Percentiles rank a stretch among this genome's conserved stretches.
Evolutionary conservation across 2,329 filamentous ascomycete species (phyloP).

Genomic region (Ceratocystis smalleyi): DNA sequence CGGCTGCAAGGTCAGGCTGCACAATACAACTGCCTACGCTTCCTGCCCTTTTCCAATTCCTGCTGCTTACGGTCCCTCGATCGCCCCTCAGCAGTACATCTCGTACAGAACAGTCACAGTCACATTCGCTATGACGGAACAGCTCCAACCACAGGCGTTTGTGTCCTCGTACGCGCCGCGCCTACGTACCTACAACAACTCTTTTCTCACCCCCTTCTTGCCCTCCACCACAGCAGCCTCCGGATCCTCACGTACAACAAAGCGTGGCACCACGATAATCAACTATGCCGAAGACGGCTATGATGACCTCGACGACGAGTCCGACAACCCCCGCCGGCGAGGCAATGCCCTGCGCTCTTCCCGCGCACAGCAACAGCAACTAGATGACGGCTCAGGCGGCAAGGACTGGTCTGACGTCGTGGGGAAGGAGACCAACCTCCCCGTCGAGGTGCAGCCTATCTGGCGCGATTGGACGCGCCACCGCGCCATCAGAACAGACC

Average conservation of each 20-base stretch:
- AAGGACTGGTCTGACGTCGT: constrained; percentile 58
- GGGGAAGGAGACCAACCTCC: constrained; percentile 64
- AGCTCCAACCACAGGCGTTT: constrained; percentile 57
- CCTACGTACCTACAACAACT: constrained; percentile 79
- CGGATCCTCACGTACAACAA: constrained; percentile 62
- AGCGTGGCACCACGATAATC: constrained; percentile 88
- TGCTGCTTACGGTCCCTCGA: not conserved
- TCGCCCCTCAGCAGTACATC: not conserved
- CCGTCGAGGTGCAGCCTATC: constrained; percentile 75
- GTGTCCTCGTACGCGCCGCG: constrained; percentile 84
- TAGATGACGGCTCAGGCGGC: constrained; percentile 48
- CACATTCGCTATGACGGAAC: constrained; percentile 10
- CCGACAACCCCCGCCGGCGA: constrained; percentile 59
- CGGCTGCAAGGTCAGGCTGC: not conserved
- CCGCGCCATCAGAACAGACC: constrained; percentile 37
- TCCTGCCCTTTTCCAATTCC: not conserved
- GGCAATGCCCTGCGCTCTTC: constrained; percentile 73
- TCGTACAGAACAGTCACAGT: not conserved
- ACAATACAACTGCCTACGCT: not conserved
- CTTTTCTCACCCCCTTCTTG: constrained; percentile 71
- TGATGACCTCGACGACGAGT: constrained; percentile 61
- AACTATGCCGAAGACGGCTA: constrained; percentile 97
- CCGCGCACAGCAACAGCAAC: constrained; percentile 34
- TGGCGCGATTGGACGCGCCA: constrained; percentile 93
- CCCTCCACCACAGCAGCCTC: constrained; percentile 52